Base-by-base conservation (phyloP, 1,284 basidiomycete genomes). In the Blastosporella zonata region DNA sequence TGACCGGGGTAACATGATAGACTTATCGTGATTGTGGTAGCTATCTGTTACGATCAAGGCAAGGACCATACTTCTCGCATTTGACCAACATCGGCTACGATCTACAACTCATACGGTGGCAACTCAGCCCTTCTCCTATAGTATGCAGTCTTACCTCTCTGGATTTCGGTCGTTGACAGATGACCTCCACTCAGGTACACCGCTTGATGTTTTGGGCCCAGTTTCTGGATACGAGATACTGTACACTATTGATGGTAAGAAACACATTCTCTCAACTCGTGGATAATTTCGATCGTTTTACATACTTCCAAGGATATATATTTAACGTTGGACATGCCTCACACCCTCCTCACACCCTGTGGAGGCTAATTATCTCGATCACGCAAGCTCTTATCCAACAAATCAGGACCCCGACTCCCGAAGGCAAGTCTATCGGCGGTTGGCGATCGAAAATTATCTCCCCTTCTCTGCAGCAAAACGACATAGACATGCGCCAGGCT, bases 381-480 rank as follows among this genome's bases (percentile, higher is more conserved):
- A 31, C 40, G 12, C 33, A 23, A 18, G 37, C 17, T 22, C 35
- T 28, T 28, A 34, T 35, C 46, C 39, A 48, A 29, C 40, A 36
- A 43, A 41, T 31, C 38, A 46, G 49, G 40, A 50, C 6, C 22
- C 37, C 29, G 39, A 33, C 20, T 6, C 10, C 13, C 13, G 34
- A 13, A 20, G 42, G 21, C 20, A 27, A 31, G 36, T 27, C 40
- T 37, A 38, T 17, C 22, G 49, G 39, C 37, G 39, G 43, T 40
- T 43, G 48, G 28, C 35, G 53, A 52, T 55, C 50, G 47, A 46
- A 13, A 34, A 46, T 46, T 34, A 46, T 29, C 41, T 43, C 45
- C 33, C 17, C 23, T 50, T 40, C 25, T 37, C 40, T n/a, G n/a
- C n/a, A n/a, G 37, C 13, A 23, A 37, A 49, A 38, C 36, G 28